Base-by-base conservation (phyloP, 805 yeast genomes). In the Isabelozyma rhagii region DNA sequence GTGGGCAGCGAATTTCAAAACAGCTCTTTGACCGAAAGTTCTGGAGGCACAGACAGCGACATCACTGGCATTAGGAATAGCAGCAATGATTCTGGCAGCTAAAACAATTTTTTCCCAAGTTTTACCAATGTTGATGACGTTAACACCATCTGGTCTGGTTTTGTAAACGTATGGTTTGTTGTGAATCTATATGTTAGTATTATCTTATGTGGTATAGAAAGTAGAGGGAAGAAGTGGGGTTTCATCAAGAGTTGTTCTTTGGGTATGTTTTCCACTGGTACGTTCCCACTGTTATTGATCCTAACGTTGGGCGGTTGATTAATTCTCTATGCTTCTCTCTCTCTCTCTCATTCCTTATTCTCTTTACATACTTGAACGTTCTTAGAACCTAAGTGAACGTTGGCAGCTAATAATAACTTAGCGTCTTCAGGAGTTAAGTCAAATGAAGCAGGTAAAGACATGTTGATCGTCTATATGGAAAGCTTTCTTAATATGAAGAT, bases 1-100 rank as follows among this genome's bases (percentile, higher is more conserved):
- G 92, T 94, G 98, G 69, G 97, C 89, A 74, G 99, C 97, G 74
- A 87, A 94, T 84, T 94, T 94, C 79, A 94, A 87, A 66, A 93
- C 99, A 74, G 99, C 99, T 85, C 99, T 94, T 84, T 94, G 99
- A 75, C 99, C 99, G 82, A 89, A 93, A 69, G 97, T 92, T 85
- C 98, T 93, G 69, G 98, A 89, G 62, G 98, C 92, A 72, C 96
- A 90, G 69, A 97, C 98, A 75, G 92, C 98, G 73, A 94, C 97
- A 74, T 94, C 99, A 64, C 93, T 84, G 63, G 98, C 83, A 87
- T 91, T 90, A 82, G 99, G 99, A 67, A 94, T 87, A 71, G 99
- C 97, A 77, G 98, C 99, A 74, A 94, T 91, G 81, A 93, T 89
- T 84, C 97, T 94, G 68, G 99, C 99, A 73, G 99, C 99, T 77